Conservation (phyloP, 148 eudicot species). For the Simmondsia chinensis region DNA sequence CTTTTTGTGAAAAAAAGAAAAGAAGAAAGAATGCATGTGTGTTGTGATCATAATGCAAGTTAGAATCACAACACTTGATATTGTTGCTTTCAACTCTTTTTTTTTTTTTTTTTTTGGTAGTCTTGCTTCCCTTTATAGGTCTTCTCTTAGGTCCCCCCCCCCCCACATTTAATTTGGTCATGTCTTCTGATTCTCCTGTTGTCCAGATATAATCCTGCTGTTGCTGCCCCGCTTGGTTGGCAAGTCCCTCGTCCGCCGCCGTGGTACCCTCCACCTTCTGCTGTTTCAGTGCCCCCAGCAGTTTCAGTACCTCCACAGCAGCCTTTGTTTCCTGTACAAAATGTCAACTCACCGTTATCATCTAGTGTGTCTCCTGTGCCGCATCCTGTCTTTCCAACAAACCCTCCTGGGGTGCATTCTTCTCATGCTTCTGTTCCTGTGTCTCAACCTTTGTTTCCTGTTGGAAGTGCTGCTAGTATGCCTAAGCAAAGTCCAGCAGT, state of each 20-base stretch:
- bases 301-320: slow-evolving; percentile 45
- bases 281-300: slow-evolving; percentile 52
- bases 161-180: no score
- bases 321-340: slow-evolving; percentile 90
- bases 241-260: slow-evolving; percentile 74
- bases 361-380: slow-evolving; percentile 34
- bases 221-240: slow-evolving; percentile 68
- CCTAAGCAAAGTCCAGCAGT: slow-evolving; percentile 40
- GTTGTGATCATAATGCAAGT: no score
- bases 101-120: not conserved
- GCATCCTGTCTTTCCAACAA: slow-evolving; percentile 41
- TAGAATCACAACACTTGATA: no score
- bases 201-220: slow-evolving; percentile 65
- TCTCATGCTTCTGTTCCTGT: slow-evolving; percentile 54
- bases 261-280: slow-evolving; percentile 67
- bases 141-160: no score
- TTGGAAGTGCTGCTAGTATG: slow-evolving; percentile 41
- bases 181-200: no score
- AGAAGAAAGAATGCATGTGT: no score
- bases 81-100: no score
- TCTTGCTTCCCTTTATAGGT: no score
- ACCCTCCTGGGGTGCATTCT: slow-evolving; percentile 61
- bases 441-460: slow-evolving; percentile 97
- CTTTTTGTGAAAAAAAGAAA: no score
- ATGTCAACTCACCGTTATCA: slow-evolving; percentile 38